Percentiles rank a stretch among this genome's conserved stretches.
Evolutionary conservation across 106 monocot species (phyloP).

Genomic region (Dendrobium officinale): DNA sequence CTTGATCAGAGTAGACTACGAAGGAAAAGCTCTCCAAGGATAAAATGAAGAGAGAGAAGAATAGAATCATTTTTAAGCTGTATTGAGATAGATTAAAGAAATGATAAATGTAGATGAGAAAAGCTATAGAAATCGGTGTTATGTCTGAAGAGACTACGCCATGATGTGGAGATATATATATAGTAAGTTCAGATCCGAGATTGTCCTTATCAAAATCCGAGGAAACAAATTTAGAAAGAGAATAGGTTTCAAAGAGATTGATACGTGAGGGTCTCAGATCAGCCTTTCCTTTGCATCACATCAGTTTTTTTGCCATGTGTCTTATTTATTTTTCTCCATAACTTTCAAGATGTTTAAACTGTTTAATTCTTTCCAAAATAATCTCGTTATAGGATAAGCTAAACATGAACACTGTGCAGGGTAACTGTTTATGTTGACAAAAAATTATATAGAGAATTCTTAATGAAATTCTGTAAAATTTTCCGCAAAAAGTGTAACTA

Average conservation of each 20-base stretch:
- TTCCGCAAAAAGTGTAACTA: too few relatives aligned
- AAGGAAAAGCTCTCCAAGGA: not conserved
- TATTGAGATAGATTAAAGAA: not conserved
- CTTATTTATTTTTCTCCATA: too few relatives aligned
- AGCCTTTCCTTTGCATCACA: not conserved
- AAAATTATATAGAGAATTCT: too few relatives aligned
- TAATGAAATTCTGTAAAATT: too few relatives aligned
- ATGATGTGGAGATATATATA: too few relatives aligned
- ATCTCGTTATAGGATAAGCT: too few relatives aligned
- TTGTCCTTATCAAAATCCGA: not conserved
- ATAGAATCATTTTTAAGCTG: not conserved
- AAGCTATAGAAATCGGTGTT: too few relatives aligned
- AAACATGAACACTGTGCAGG: too few relatives aligned
- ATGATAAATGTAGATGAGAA: not conserved
- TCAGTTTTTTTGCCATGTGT: not conserved
- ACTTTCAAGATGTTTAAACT: too few relatives aligned
- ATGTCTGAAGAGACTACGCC: too few relatives aligned
- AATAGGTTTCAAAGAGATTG: not conserved
- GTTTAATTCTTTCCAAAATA: too few relatives aligned
- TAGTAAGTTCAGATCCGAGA: not conserved
- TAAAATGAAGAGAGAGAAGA: constrained; percentile 5
- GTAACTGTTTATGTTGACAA: too few relatives aligned
- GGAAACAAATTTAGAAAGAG: not conserved
- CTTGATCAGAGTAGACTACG: not conserved
- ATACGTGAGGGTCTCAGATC: constrained; percentile 9